Conservation (phyloP, 1,139 yeast genomes). For the Saccharomyces pastorianus region DNA sequence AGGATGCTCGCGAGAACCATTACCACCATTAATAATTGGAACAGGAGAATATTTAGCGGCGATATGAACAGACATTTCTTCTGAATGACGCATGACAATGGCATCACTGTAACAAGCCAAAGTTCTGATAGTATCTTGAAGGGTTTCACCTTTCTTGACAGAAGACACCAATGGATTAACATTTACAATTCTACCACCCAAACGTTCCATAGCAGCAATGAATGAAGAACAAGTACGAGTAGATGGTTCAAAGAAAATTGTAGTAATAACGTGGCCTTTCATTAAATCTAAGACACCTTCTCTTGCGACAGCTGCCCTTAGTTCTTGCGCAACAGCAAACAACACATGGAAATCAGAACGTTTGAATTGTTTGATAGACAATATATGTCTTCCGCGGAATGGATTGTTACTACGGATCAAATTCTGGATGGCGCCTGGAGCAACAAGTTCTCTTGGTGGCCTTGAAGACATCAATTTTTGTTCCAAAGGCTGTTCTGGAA, state of each 20-base stretch:
- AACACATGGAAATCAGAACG: constrained; percentile 85
- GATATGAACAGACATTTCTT: constrained; percentile 81
- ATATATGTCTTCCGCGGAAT: constrained; percentile 77
- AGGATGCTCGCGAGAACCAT: constrained; percentile 96
- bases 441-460: constrained; percentile 59
- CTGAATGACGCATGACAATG: constrained; percentile 93
- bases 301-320: constrained; percentile 95
- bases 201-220: constrained; percentile 99
- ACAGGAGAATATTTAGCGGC: constrained; percentile 97
- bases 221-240: constrained; percentile 94
- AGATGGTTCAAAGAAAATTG: constrained; percentile 96
- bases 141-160: constrained; percentile 94
- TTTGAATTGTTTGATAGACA: constrained; percentile 79
- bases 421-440: constrained; percentile 69
- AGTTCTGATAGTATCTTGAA: constrained; percentile 93
- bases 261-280: constrained; percentile 84
- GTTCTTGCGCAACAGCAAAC: constrained; percentile 95
- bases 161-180: constrained; percentile 80
- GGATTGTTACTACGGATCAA: constrained; percentile 77
- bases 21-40: constrained; percentile 96
- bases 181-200: constrained; percentile 94
- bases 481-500: constrained; percentile 44
- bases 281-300: constrained; percentile 87
- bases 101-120: constrained; percentile 96
- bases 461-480: constrained; percentile 59